Base-by-base conservation (phyloP, 2,329 filamentous ascomycete genomes). In the Sporothrix brunneoviolacea region DNA sequence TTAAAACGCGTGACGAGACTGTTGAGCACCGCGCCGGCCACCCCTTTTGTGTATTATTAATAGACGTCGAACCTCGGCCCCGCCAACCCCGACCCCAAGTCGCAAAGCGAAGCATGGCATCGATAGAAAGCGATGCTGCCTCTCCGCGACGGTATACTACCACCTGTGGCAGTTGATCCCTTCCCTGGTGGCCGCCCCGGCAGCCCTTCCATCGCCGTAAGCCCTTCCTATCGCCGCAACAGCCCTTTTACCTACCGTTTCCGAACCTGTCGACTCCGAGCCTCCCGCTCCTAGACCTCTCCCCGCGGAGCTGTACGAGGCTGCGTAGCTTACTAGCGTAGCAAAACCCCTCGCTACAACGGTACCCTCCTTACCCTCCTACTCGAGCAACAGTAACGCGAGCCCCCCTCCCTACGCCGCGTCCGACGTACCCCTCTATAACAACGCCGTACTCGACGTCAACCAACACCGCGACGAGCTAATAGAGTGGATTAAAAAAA, bases 351-450 rank as follows among this genome's bases (percentile, higher is more conserved):
- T 27, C n/a, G 6, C 36, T 4, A 53, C 56, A 15, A 50, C 57
- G 18, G 58, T 58, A 24, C 55, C 60, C 12, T 33, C 30, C 28
- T 35, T n/a, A n/a, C n/a, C n/a, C n/a, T n/a, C n/a, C n/a, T n/a
- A 33, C 35, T 36, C 42, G 22, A 51, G 44, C 40, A 38, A 15
- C 16, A 22, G 32, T 39, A 35, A 33, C 44, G 41, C 39, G 44
- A 46, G 44, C 35, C 49, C 50, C 16, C 61, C 60, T 18, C 60
- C 57, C 3, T 63, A 63, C 55, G 55, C 58, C 15, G 58, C 58
- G 10, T 61, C 61, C 3, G 61, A 63, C 45, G 57, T 63, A 15
- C 61, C 61, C 8, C 54, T 53, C 9, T 63, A 63, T 55, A 59
- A 28, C 48, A 46, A 13, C 44, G 15, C 45, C 33, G 52, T 54